Percentiles rank a stretch among this genome's conserved stretches.
phyloP scores from a whole-genome alignment of 768 basidiomycete species.

The Pisolithus marmoratus region DNA sequence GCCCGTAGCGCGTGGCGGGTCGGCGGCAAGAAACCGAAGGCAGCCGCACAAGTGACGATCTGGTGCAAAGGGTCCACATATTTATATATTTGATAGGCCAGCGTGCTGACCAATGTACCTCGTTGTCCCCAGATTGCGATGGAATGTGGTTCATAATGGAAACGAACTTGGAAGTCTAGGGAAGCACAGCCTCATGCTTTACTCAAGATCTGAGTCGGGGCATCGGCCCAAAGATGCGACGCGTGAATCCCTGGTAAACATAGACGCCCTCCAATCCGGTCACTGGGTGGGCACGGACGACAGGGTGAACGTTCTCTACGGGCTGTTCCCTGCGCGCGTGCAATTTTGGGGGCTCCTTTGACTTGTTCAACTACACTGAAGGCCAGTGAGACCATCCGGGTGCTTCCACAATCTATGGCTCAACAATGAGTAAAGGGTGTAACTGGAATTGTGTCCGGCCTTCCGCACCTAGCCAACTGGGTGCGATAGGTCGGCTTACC shows the following conservation, averaged over 20 bases:
- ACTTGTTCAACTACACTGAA: constrained; percentile 74
- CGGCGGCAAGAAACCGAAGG: constrained; percentile 77
- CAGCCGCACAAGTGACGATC: constrained; percentile 74
- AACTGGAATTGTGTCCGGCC: constrained; percentile 35
- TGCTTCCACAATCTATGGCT: constrained; percentile 72
- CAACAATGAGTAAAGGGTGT: constrained; percentile 78
- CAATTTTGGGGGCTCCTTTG: constrained; percentile 62
- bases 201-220: too few relatives aligned
- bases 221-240: constrained; percentile 69
- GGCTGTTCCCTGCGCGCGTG: constrained; percentile 66
- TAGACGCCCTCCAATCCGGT: constrained; percentile 84
- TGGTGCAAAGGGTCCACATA: constrained; percentile 16
- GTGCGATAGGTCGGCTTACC: constrained; percentile 36
- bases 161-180: constrained; percentile 69
- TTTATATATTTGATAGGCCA: neutral
- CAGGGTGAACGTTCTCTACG: constrained; percentile 68
- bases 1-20: constrained; percentile 70
- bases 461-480: neutral
- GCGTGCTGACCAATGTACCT: constrained; percentile 36
- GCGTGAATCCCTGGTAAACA: constrained; percentile 81
- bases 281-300: constrained; percentile 79
- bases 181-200: too few relatives aligned
- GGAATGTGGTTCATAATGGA: constrained; percentile 71
- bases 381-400: constrained; percentile 64
- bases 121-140: constrained; percentile 87